phyloP scores from a whole-genome alignment of 345 rosid genomes.

The Ailanthus altissimus region DNA sequence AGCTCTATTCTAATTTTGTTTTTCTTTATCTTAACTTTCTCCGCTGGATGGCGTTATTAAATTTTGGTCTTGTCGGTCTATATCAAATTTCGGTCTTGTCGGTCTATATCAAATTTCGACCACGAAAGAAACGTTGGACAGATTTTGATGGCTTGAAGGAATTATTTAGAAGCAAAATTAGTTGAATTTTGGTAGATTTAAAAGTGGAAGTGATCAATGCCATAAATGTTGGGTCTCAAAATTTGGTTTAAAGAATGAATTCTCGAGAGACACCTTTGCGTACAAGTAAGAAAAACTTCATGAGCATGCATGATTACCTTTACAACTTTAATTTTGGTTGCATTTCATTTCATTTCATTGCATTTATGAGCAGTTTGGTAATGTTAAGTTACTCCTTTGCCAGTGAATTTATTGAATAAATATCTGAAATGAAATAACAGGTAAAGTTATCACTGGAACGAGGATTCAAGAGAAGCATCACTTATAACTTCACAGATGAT shows the following conservation, averaged over 20 bases:
- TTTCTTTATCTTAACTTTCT: background rate
- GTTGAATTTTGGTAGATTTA: background rate
- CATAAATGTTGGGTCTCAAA: background rate
- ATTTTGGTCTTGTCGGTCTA: background rate
- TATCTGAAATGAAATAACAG: conserved; percentile 32
- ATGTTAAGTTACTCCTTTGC: no score
- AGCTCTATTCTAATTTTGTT: background rate
- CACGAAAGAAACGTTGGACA: no score
- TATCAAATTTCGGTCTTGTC: background rate
- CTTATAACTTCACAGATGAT: conserved; percentile 71
- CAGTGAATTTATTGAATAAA: background rate
- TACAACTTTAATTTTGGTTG: background rate
- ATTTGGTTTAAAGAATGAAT: background rate
- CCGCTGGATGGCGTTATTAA: no score
- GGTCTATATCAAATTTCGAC: background rate
- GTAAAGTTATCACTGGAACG: conserved; percentile 65
- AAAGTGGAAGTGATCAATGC: background rate
- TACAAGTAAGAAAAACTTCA: background rate
- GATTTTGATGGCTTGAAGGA: no score
- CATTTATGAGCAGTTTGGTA: background rate
- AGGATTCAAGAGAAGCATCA: conserved; percentile 74
- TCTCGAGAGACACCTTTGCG: background rate
- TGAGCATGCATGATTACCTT: background rate
- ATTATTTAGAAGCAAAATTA: background rate
- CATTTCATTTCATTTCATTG: background rate